A percentile compares a stretch with the other conserved stretches of the same genome.
Conservation (phyloP, 257 asterid species). For the Solanum sejunctum region DNA sequence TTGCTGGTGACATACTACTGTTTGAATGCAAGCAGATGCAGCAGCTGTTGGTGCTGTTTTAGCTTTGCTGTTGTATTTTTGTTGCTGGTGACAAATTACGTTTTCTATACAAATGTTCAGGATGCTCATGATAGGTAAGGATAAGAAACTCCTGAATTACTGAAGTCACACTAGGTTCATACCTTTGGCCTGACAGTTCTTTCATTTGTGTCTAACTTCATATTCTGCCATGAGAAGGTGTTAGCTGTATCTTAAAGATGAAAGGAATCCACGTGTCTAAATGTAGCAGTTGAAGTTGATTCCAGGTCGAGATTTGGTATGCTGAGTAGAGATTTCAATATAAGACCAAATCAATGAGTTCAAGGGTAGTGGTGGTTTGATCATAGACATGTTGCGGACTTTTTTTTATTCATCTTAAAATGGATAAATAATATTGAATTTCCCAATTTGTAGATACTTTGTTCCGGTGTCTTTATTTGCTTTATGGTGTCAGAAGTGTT, state of each 20-base stretch:
- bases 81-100: constrained; percentile 20
- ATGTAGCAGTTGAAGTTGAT: constrained; percentile 24
- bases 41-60: constrained; percentile 19
- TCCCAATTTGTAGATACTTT: neutral
- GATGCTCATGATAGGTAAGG: constrained; percentile 37
- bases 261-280: constrained; percentile 2
- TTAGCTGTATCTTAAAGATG: constrained; percentile 18
- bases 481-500: neutral
- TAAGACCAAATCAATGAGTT: neutral
- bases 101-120: constrained; percentile 14
- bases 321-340: constrained; percentile 3
- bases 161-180: constrained; percentile 10
- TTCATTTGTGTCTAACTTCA: neutral
- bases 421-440: neutral
- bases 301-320: constrained; percentile 4
- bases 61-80: constrained; percentile 14
- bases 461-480: neutral
- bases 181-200: constrained; percentile 7
- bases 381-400: neutral
- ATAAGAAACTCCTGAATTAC: constrained; percentile 11
- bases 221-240: constrained; percentile 7
- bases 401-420: neutral
- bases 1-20: constrained; percentile 18
- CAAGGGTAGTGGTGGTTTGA: constrained; percentile 1
- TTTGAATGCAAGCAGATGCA: constrained; percentile 26